A percentile compares a stretch with the other conserved stretches of the same genome.
Evolutionary conservation across 495 filamentous ascomycete species (phyloP).

Genomic region (Xylaria palmicola): DNA sequence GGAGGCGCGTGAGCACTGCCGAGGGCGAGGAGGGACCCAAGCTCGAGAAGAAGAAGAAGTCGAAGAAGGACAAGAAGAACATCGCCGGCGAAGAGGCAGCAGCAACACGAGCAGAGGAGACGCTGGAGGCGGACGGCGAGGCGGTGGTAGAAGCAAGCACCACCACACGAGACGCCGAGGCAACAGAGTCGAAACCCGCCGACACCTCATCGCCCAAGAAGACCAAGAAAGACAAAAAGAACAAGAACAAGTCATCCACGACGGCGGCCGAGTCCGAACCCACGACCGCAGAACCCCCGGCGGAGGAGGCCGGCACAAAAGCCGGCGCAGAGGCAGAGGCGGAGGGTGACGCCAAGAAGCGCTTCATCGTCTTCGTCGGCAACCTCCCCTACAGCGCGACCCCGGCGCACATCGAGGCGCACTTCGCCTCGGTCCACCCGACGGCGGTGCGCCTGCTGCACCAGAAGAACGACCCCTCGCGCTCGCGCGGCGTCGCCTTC

Average conservation of each 20-base stretch:
- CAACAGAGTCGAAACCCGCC: neutral
- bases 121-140: constrained; percentile 13
- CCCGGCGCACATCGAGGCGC: constrained; percentile 58
- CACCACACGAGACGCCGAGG: neutral
- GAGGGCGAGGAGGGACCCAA: constrained; percentile 1
- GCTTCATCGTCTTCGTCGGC: constrained; percentile 84
- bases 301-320: constrained; percentile 18
- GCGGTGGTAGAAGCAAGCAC: constrained; percentile 2
- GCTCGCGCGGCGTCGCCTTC: constrained; percentile 86
- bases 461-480: constrained; percentile 62
- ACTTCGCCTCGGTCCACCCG: constrained; percentile 77
- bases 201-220: constrained; percentile 33
- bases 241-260: constrained; percentile 28
- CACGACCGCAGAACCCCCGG: constrained; percentile 1
- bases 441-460: constrained; percentile 72
- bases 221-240: constrained; percentile 32
- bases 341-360: constrained; percentile 23
- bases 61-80: constrained; percentile 27
- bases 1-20: constrained; percentile 14
- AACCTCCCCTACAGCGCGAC: constrained; percentile 90
- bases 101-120: neutral
- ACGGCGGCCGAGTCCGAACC: neutral
- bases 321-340: constrained; percentile 44
- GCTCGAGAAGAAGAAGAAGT: constrained; percentile 24
- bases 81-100: neutral